Percentiles rank a stretch among this genome's conserved stretches.
phyloP scores from a whole-genome alignment of 495 filamentous ascomycete species.

The Articulospora tetracladia region DNA sequence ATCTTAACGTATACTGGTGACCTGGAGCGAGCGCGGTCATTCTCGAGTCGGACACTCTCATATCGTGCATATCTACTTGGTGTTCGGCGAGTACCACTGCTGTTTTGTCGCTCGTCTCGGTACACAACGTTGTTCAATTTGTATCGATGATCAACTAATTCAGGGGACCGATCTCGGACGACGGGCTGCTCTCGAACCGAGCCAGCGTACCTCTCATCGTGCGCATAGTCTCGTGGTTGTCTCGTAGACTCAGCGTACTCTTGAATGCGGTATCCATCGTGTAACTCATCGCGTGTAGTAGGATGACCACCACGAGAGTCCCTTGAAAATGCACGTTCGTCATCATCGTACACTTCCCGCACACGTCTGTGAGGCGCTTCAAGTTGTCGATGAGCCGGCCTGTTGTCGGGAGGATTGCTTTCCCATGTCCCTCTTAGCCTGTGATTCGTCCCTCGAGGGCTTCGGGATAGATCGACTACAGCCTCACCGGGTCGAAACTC shows the following conservation, averaged over 20 bases:
- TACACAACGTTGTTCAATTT: constrained; percentile 27
- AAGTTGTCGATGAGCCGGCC: constrained; percentile 10
- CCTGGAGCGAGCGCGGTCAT: constrained; percentile 27
- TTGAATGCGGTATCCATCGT: constrained; percentile 10
- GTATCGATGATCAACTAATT: constrained; percentile 28
- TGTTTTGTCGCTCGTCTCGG: constrained; percentile 25
- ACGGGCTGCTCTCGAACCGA: constrained; percentile 6
- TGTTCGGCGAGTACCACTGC: constrained; percentile 20
- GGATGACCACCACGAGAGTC: not conserved
- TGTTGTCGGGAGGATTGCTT: constrained; percentile 22
- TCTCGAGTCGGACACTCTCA: constrained; percentile 26
- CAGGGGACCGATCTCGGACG: constrained; percentile 21
- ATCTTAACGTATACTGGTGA: constrained; percentile 30
- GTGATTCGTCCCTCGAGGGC: not conserved
- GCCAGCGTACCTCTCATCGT: constrained; percentile 21
- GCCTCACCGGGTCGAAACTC: constrained; percentile 30
- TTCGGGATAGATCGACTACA: not conserved
- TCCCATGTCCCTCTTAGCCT: constrained; percentile 28
- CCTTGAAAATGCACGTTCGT: not conserved
- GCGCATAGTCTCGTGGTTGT: constrained; percentile 11
- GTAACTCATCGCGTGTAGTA: not conserved
- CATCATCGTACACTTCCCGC: constrained; percentile 9
- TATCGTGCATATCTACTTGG: constrained; percentile 28
- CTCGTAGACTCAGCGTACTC: constrained; percentile 4
- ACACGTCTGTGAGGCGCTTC: constrained; percentile 8